These are phyloP conservation scores for Jimgerdemannia flammicorona DNA, from an alignment of 192 early-diverging fungal species.

Conservation along the genomic window DNA sequence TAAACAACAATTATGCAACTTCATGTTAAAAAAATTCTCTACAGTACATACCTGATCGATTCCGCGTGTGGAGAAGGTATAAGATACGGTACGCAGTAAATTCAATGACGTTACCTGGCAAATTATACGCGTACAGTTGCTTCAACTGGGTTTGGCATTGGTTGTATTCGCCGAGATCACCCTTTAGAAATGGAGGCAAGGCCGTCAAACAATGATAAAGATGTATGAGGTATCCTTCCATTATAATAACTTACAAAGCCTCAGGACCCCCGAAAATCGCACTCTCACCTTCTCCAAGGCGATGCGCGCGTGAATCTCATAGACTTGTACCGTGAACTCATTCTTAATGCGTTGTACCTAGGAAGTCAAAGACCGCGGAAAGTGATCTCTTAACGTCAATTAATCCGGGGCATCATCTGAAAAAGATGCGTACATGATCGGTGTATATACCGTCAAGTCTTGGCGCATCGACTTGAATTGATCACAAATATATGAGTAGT, in stretches of 20 bases:
- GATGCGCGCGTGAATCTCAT: slow-evolving; percentile 93
- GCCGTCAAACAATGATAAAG: not conserved
- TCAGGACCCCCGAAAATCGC: not conserved
- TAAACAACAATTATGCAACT: not conserved
- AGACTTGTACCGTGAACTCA: slow-evolving; percentile 91
- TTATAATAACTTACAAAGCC: no score
- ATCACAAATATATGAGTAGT: slow-evolving; percentile 96
- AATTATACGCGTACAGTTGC: slow-evolving; percentile 71
- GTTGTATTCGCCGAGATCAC: slow-evolving; percentile 97
- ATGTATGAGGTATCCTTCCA: not conserved
- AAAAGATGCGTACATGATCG: not conserved
- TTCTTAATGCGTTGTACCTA: slow-evolving; percentile 89
- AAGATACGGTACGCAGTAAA: slow-evolving; percentile 93
- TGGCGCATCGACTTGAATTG: slow-evolving; percentile 97
- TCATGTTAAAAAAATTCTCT: not conserved
- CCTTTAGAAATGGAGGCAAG: slow-evolving; percentile 27
- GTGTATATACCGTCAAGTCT: slow-evolving; percentile 78
- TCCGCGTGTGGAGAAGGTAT: slow-evolving; percentile 85
- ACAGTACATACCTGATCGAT: slow-evolving; percentile 63
- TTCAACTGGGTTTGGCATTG: slow-evolving; percentile 96
- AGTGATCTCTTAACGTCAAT: not conserved
- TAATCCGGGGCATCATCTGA: not conserved
- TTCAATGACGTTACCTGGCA: slow-evolving; percentile 78
- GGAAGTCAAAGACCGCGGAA: not conserved
- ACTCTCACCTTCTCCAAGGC: slow-evolving; percentile 82